phyloP scores from a whole-genome alignment of 2,329 filamentous ascomycete species.

The Colletotrichum camelliae region DNA sequence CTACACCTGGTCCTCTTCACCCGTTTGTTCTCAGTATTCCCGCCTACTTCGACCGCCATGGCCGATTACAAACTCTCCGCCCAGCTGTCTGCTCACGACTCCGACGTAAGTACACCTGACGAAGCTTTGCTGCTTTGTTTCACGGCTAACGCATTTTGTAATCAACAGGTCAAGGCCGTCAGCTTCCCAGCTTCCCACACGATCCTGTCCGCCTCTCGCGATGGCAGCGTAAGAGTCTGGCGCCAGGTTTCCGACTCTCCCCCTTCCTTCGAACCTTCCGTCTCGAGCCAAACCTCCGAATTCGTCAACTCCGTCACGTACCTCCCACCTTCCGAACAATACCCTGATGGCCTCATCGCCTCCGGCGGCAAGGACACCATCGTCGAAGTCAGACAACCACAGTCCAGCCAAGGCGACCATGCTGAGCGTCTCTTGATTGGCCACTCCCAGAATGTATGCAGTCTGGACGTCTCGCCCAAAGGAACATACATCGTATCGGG shows the following conservation, averaged over 20 bases:
- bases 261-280: constrained; percentile 76
- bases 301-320: constrained; percentile 90
- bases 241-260: constrained; percentile 69
- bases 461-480: constrained; percentile 78
- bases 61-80: constrained; percentile 92
- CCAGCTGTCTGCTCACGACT: constrained; percentile 85
- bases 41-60: constrained; percentile 51
- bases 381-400: constrained; percentile 84
- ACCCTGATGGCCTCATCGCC: constrained; percentile 80
- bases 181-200: constrained; percentile 75
- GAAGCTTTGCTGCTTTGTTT: background rate
- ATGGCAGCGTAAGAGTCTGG: constrained; percentile 91
- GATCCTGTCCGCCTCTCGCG: constrained; percentile 86
- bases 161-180: constrained; percentile 80
- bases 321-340: constrained; percentile 69
- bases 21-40: too few species aligned
- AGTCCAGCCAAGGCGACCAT: constrained; percentile 71
- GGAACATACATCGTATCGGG: constrained; percentile 84
- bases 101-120: constrained; percentile 72
- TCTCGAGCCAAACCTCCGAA: constrained; percentile 79
- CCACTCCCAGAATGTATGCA: constrained; percentile 86
- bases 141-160: background rate
- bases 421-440: constrained; percentile 87
- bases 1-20: background rate
- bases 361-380: constrained; percentile 92